These are phyloP conservation scores for Alternaria gaisen DNA, from an alignment of 2,329 filamentous ascomycete genomes.

Conservation along the genomic window DNA sequence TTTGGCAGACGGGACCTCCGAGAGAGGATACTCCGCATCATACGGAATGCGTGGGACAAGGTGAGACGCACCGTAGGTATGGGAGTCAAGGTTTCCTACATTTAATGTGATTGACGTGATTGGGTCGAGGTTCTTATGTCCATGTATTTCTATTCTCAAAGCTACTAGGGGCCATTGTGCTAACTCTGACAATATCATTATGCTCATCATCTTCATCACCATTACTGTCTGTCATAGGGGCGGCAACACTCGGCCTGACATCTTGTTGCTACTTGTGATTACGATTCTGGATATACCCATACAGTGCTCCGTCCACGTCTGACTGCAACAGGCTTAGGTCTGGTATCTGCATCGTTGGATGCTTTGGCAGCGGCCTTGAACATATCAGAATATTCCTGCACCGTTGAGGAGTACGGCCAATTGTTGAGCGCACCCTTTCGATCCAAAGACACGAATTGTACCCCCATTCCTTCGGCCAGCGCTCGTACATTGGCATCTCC, in stretches of 20 bases:
- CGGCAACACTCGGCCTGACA: too few relatives aligned
- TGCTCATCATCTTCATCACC: background rate
- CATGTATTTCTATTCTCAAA: constrained; percentile 1
- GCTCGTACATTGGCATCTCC: too few relatives aligned
- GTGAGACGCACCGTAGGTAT: constrained; percentile 86
- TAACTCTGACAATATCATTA: background rate
- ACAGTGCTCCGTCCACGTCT: background rate
- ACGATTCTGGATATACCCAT: background rate
- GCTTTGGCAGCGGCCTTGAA: too few relatives aligned
- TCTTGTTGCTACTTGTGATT: too few relatives aligned
- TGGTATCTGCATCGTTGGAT: too few relatives aligned
- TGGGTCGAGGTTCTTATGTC: background rate
- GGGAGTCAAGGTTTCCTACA: constrained; percentile 97
- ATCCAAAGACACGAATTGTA: too few relatives aligned
- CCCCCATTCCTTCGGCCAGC: too few relatives aligned
- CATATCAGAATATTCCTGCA: too few relatives aligned
- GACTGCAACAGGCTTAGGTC: background rate
- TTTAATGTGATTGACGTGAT: constrained; percentile 59
- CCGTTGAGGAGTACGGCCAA: too few relatives aligned
- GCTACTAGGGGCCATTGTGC: background rate
- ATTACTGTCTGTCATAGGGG: background rate
- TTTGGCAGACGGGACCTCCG: constrained; percentile 78
- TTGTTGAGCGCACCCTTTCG: too few relatives aligned
- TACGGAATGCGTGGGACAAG: constrained; percentile 80
- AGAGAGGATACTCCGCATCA: constrained; percentile 73